Percentiles rank a stretch among this genome's conserved stretches.
These are phyloP conservation scores for Tremellales sp. DNA, from an alignment of 1,284 basidiomycete species.

Conservation along the genomic window DNA sequence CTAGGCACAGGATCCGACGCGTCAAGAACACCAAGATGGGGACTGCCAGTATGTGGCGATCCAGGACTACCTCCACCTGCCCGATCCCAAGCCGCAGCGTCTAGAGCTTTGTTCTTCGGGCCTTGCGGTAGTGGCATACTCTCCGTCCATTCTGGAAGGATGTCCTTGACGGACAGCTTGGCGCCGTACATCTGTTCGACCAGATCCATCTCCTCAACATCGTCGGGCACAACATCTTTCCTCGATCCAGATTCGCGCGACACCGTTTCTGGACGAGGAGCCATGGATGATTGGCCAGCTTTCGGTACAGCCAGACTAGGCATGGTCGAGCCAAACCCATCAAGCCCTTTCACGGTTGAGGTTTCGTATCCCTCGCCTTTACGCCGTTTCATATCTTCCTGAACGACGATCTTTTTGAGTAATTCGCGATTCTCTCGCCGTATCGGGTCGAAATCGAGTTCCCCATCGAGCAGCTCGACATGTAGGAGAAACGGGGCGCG, in stretches of 20 bases:
- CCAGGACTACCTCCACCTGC: not conserved
- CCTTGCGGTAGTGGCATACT: constrained; percentile 69
- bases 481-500: constrained; percentile 89
- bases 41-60: not conserved
- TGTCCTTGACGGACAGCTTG: constrained; percentile 65
- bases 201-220: constrained; percentile 85
- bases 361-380: constrained; percentile 28
- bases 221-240: constrained; percentile 37
- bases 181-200: constrained; percentile 88
- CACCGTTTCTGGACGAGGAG: constrained; percentile 5
- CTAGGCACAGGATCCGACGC: not conserved
- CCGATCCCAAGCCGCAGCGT: constrained; percentile 68
- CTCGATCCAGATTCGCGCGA: not conserved
- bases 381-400: constrained; percentile 56
- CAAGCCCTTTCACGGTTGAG: constrained; percentile 4
- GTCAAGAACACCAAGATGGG: not conserved
- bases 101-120: constrained; percentile 85
- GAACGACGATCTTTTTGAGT: constrained; percentile 73
- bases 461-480: constrained; percentile 85
- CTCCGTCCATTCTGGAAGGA: constrained; percentile 69
- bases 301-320: constrained; percentile 4
- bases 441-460: constrained; percentile 88
- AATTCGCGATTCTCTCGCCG: constrained; percentile 81
- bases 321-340: constrained; percentile 24
- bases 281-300: not conserved